Base-by-base conservation (phyloP, 371 early-diverging fungal genomes). In the Nematocida sp. region DNA sequence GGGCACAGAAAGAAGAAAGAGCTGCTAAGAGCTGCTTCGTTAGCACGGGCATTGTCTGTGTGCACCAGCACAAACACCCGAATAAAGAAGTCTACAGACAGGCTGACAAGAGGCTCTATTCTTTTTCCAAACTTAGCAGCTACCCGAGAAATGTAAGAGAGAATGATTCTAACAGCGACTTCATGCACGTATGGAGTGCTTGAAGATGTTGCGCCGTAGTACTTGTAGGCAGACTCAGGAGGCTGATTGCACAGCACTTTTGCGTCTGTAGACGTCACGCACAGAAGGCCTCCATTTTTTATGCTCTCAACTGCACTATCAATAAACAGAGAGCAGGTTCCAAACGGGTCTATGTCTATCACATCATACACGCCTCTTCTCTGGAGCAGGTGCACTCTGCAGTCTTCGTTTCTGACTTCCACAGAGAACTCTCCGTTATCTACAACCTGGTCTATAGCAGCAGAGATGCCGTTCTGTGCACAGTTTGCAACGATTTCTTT, bases 191-290 rank as follows among this genome's bases (percentile, higher is more conserved):
- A 74, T 32, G 60, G 50, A n/a, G 34, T 64, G 48, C 75, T 81
- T 29, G 62, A 38, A 34, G 80, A 83, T 0, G 50, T 31, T 15
- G 80, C 74, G 13, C 45, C 54, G 57, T 93, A 94, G 79, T 99
- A 98, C 81, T 95, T 96, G 19, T 89, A 88, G 84, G 87, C 94
- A 79, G 96, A 91, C 70, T 83, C 83, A 17, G 40, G 62, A 40
- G 70, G 76, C 49, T 82, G 82, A 15, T 94, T 91, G 67, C 94
- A 91, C 3, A 99, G 85, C 7, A 94, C 90, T 8, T 92, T 95
- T 81, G 95, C 86, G 87, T 99, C 99, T 0, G 99, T 99, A 83
- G 96, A 94, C 1, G 99, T 99, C 29, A 99, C 88, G 82, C 94
- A 94, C 27, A 99, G 84, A 29, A 99, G 83, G 83, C 92, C 99